phyloP scores from a whole-genome alignment of 352 stramenopile genomes.

The Pythium rhizo-oryzae region DNA sequence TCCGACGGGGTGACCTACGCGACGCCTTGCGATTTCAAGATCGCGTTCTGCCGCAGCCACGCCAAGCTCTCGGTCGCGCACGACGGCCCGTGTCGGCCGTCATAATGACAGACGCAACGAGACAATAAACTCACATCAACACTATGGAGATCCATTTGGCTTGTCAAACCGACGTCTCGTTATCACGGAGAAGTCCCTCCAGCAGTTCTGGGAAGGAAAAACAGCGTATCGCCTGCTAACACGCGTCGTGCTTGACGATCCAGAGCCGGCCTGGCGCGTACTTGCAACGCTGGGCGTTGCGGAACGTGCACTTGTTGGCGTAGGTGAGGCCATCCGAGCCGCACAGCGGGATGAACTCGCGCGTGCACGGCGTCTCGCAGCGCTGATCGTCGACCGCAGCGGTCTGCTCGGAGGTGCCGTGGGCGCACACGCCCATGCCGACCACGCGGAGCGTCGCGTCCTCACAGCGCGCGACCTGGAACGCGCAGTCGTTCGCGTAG shows the following conservation, averaged over 20 bases:
- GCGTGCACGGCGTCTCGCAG: conserved; percentile 20
- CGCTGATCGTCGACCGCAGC: no score
- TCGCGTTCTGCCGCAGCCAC: not conserved
- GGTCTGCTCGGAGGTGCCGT: not conserved
- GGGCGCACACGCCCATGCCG: not conserved
- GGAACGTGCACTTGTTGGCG: conserved; percentile 32
- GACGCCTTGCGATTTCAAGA: conserved; percentile 19
- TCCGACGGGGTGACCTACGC: conserved; percentile 22
- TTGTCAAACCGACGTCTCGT: no score
- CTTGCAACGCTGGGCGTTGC: conserved; percentile 27
- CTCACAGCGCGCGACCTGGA: conserved; percentile 11
- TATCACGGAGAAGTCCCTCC: no score
- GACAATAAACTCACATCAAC: no score
- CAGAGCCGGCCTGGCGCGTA: conserved; percentile 16
- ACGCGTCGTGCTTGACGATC: conserved; percentile 11
- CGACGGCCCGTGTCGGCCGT: not conserved
- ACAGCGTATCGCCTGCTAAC: not conserved
- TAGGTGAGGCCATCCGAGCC: conserved; percentile 38
- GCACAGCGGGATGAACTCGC: conserved; percentile 36
- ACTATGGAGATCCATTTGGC: no score
- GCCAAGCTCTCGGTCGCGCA: not conserved
- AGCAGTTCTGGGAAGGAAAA: no score
- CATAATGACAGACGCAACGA: no score
- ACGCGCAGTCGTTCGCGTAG: conserved; percentile 22
- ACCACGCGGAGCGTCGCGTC: not conserved